These are phyloP conservation scores for Berberis thunbergii DNA, from an alignment of 164 flowering plant genomes.

Conservation along the genomic window DNA sequence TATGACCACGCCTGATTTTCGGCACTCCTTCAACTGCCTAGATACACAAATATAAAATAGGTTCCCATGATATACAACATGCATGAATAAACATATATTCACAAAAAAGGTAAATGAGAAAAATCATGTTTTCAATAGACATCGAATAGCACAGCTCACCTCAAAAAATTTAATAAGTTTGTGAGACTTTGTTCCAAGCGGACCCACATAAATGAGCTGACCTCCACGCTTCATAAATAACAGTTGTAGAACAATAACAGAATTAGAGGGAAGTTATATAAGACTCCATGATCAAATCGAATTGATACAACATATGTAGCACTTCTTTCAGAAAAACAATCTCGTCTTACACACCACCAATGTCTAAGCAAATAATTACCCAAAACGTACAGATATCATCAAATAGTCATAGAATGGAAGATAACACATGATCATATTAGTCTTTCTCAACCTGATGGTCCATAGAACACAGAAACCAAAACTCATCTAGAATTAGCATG, in stretches of 20 bases:
- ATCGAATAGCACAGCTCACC: slow-evolving; percentile 23
- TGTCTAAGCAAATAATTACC: too few species aligned
- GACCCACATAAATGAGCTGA: slow-evolving; percentile 50
- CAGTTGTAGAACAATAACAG: slow-evolving; percentile 23
- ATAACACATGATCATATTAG: too few species aligned
- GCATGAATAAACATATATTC: neutral
- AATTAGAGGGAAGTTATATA: neutral
- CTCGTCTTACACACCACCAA: too few species aligned
- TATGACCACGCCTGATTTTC: slow-evolving; percentile 23
- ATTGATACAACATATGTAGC: neutral
- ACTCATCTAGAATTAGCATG: too few species aligned
- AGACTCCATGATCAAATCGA: neutral
- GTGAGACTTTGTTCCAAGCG: slow-evolving; percentile 37
- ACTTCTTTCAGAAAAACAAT: too few species aligned
- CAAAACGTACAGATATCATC: too few species aligned
- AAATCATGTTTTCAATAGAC: neutral
- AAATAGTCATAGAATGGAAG: too few species aligned
- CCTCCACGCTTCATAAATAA: slow-evolving; percentile 56
- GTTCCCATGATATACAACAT: neutral
- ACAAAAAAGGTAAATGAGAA: neutral
- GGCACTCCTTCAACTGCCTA: slow-evolving; percentile 28
- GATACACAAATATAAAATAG: neutral
- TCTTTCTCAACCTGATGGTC: too few species aligned
- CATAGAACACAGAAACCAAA: too few species aligned
- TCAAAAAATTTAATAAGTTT: slow-evolving; percentile 46